Percentiles rank a stretch among this genome's conserved stretches.
These are phyloP conservation scores for Ascocoryne sarcoides DNA, from an alignment of 2,329 filamentous ascomycete species.

Conservation along the genomic window DNA sequence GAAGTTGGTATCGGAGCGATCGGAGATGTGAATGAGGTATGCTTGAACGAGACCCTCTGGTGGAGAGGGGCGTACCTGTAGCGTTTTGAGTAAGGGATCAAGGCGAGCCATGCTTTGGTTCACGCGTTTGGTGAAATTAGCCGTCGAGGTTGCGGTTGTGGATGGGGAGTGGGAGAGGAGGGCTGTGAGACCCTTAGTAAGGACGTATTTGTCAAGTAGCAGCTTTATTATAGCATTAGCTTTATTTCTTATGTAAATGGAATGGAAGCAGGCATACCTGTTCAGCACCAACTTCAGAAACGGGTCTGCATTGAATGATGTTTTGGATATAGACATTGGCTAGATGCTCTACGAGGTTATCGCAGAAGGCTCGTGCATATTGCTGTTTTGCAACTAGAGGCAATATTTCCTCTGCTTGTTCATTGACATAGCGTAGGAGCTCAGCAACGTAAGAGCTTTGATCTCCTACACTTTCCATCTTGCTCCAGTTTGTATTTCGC, in stretches of 20 bases:
- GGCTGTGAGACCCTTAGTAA: constrained; percentile 70
- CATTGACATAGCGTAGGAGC: constrained; percentile 64
- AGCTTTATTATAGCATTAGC: constrained; percentile 48
- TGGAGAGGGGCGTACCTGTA: constrained; percentile 86
- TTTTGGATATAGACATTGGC: constrained; percentile 71
- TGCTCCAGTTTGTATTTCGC: constrained; percentile 91
- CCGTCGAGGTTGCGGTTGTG: constrained; percentile 26
- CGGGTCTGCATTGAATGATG: constrained; percentile 80
- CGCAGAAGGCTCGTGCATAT: constrained; percentile 89
- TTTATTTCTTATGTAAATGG: background rate
- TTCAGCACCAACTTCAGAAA: constrained; percentile 90
- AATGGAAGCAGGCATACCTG: constrained; percentile 45
- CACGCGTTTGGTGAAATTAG: constrained; percentile 76
- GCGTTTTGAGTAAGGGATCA: constrained; percentile 87
- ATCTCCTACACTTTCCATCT: constrained; percentile 86
- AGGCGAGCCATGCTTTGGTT: constrained; percentile 76
- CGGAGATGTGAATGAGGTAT: constrained; percentile 93
- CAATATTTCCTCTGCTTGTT: constrained; percentile 65
- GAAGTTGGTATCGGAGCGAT: constrained; percentile 91
- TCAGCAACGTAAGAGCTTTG: constrained; percentile 88
- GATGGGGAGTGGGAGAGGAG: constrained; percentile 50
- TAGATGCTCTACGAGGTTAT: constrained; percentile 87
- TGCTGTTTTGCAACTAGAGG: constrained; percentile 77
- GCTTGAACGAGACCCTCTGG: constrained; percentile 93
- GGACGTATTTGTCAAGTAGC: constrained; percentile 87